Evolutionary conservation across 75 land plant genomes (phyloP).

Genomic region (Ceratopteris richardii): DNA sequence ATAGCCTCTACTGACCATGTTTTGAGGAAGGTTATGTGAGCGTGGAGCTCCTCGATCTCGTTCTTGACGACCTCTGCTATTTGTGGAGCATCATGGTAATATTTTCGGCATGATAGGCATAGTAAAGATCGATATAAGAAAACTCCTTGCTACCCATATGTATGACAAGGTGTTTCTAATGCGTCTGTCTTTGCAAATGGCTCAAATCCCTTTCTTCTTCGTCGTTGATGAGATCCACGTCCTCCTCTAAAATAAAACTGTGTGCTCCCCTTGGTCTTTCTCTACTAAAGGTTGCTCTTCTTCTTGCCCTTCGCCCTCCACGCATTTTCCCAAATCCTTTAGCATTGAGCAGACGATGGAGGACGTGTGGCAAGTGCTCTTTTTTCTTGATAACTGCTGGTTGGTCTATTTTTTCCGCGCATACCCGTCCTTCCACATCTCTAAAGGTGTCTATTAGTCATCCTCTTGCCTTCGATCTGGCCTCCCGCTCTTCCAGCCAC

Average conservation of each 20-base stretch:
- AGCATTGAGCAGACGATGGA: no score
- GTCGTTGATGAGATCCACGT: no score
- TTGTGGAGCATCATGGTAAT: slow-evolving; percentile 75
- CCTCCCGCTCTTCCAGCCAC: no score
- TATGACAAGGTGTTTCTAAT: no score
- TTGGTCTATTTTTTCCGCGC: no score
- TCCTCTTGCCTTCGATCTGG: no score
- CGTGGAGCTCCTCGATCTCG: slow-evolving; percentile 70
- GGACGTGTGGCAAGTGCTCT: not conserved
- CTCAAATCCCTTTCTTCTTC: no score
- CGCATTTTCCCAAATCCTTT: not conserved
- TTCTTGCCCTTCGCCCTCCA: not conserved
- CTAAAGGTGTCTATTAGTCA: no score
- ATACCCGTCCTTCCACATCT: no score
- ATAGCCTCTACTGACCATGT: slow-evolving; percentile 26
- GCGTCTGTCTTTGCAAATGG: no score
- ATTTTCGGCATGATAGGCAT: slow-evolving; percentile 52
- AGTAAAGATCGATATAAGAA: not conserved
- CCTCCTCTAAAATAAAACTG: no score
- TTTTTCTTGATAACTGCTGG: not conserved
- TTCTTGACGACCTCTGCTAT: slow-evolving; percentile 73
- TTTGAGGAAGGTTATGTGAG: slow-evolving; percentile 53
- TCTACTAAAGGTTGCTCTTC: not conserved
- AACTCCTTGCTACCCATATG: not conserved
- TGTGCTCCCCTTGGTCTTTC: not conserved